Conservation (phyloP, 2,329 filamentous ascomycete species). For the Hypoxylon sp. region DNA sequence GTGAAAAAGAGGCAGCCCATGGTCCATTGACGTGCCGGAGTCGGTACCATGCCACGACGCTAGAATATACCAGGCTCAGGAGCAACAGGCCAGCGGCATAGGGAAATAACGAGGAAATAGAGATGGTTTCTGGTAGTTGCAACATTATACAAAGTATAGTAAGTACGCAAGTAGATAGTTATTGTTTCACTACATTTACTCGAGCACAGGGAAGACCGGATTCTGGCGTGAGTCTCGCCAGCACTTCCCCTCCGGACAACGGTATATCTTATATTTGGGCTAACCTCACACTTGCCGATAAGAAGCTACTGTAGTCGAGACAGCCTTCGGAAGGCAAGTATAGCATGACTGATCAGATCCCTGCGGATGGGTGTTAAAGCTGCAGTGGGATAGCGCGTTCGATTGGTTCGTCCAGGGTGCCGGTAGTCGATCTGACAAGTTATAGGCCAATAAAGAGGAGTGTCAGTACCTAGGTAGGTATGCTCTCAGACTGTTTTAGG, state of each 20-base stretch:
- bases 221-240: neutral
- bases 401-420: neutral
- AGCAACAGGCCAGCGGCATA: constrained; percentile 3
- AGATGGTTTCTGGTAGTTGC: constrained; percentile 12
- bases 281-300: neutral
- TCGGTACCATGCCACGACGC: constrained; percentile 49
- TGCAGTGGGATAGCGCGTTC: constrained; percentile 1
- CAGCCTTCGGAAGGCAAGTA: neutral
- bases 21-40: constrained; percentile 59
- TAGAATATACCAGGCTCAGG: constrained; percentile 41
- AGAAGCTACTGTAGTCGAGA: neutral
- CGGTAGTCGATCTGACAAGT: neutral
- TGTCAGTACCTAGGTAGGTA: too few species aligned
- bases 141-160: constrained; percentile 11
- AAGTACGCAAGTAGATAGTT: too few species aligned
- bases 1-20: constrained; percentile 54
- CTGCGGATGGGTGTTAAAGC: neutral
- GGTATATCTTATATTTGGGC: constrained; percentile 9
- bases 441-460: neutral
- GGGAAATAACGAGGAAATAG: constrained; percentile 6
- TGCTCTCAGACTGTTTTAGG: too few species aligned
- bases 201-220: neutral
- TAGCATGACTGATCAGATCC: neutral
- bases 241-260: constrained; percentile 1
- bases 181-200: neutral